A percentile compares a stretch with the other conserved stretches of the same genome.
Evolutionary conservation across 1,284 basidiomycete species (phyloP).

Genomic region (Ustilago trichophora): DNA sequence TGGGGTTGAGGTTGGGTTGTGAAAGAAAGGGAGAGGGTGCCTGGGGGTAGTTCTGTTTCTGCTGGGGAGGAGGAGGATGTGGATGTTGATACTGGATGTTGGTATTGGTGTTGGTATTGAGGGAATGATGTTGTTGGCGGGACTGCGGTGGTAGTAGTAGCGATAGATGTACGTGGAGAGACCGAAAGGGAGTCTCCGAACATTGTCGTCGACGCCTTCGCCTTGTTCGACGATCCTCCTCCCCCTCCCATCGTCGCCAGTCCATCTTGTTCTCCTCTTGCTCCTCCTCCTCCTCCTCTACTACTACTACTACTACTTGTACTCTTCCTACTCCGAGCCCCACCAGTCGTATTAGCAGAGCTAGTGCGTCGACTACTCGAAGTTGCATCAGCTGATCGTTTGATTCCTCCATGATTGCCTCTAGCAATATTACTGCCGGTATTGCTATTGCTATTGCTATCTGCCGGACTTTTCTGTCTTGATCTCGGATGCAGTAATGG

Average conservation of each 20-base stretch:
- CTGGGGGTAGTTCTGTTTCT: background rate
- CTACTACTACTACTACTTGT: background rate
- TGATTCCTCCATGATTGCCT: too few species aligned
- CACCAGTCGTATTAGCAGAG: too few species aligned
- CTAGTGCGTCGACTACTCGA: too few species aligned
- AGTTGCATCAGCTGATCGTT: background rate
- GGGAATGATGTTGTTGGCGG: too few species aligned
- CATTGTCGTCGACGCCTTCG: background rate
- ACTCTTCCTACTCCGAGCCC: slow-evolving; percentile 2
- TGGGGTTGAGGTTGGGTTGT: slow-evolving; percentile 1
- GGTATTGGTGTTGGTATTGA: too few species aligned
- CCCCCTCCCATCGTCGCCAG: too few species aligned
- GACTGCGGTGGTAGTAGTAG: too few species aligned
- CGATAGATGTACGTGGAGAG: slow-evolving; percentile 6
- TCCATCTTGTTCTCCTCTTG: too few species aligned
- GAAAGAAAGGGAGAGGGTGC: slow-evolving; percentile 11
- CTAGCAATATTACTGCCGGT: background rate
- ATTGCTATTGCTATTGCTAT: slow-evolving; percentile 1
- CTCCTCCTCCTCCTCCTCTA: too few species aligned
- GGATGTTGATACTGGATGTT: background rate
- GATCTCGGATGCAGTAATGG: slow-evolving; percentile 39
- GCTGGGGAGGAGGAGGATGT: background rate
- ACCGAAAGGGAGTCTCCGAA: slow-evolving; percentile 1
- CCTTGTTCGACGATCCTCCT: too few species aligned
- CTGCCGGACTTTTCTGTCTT: slow-evolving; percentile 11